Evolutionary conservation across 352 stramenopile genomes (phyloP), one percentile per base, ranked within the genome.

Genomic region (Globisporangium polare): DNA sequence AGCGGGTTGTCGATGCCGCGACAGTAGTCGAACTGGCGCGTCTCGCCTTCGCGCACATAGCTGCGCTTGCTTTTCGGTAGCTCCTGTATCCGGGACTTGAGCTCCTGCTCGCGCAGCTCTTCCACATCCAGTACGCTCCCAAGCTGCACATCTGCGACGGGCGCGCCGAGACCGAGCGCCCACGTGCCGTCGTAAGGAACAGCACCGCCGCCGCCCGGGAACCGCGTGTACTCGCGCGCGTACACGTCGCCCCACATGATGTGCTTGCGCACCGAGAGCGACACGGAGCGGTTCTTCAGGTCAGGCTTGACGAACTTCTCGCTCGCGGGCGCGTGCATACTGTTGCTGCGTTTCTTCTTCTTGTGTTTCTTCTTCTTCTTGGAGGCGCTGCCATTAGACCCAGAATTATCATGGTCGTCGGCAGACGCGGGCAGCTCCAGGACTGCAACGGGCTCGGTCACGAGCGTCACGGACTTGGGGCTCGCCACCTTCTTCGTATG

Each of bases 171-270:
- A 2, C 86, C 86, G 7, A 95, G 59, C 0, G 86, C 84, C 84
- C 84, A 95, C 43, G 84, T 90, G 35, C 86, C 86, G 58, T 93
- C 80, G 63, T 92, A 91, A 0, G 86, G 86, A 12, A 95, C 81
- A 18, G 80, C 77, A 20, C 82, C 63, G 50, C 86, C 86, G 15
- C 86, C 86, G 17, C 86, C 86, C 3, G 84, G 84, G 74, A 92
- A 93, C 17, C 86, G 82, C 29, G 72, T 72, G 69, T 91, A 95
- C 68, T 95, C 86, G 22, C 86, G 72, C 3, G 75, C 84, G 12
- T 64, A 68, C 18, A 95, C 83, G 31, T 75, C 66, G 17, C 86
- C 86, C 86, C 86, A 95, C 56, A 88, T 81, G 35, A 95, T 69
- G 67, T 86, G 82, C 68, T 90, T 92, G 22, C 76, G 73, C 47